Evolutionary conservation across 2,329 filamentous ascomycete genomes (phyloP), one percentile per base, ranked within the genome.

Genomic region (Triangularia setosa): DNA sequence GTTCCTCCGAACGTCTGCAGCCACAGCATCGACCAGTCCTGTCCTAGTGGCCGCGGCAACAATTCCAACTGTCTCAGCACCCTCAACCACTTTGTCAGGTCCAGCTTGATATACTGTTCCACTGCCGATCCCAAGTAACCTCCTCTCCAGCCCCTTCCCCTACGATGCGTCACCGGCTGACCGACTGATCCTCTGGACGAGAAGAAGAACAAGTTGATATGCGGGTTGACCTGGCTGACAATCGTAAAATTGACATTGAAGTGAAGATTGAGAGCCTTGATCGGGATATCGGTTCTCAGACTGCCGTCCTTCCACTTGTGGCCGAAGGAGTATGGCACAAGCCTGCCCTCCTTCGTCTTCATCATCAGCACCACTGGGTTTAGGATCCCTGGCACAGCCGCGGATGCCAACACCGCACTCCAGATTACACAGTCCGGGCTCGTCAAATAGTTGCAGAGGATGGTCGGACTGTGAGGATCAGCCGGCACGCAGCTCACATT

Each of bases 271-370:
- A 99, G 83, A 1, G 93, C 90, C 77, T 94, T 95, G 73, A 99
- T 87, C 0, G 95, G 95, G 27, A 99, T 97, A 73, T 99, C 95
- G 1, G 95, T 99, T 40, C 95, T 86, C 62, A 99, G 79, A 70
- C 90, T 95, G 61, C 95, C 95, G 75, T 99, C 95, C 77, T 99
- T 99, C 95, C 95, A 99, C 79, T 98, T 98, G 81, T 98, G 93
- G 0, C 95, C 95, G 74, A 99, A 99, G 0, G 92, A 96, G 77
- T 97, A 99, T 0, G 95, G 95, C 0, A 87, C 87, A 3, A 99
- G 81, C 1, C 82, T 87, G 1, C 93, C 93, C 65, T 93, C 86
- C 18, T 83, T 82, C 61, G 85, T 90, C 79, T 96, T 97, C 82
- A 97, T 93, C 81, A 92, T 91, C 7, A 99, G 86, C 1, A 99